Evolutionary conservation across 2,329 filamentous ascomycete species (phyloP).

Genomic region (Emmonsiellopsis sp.): DNA sequence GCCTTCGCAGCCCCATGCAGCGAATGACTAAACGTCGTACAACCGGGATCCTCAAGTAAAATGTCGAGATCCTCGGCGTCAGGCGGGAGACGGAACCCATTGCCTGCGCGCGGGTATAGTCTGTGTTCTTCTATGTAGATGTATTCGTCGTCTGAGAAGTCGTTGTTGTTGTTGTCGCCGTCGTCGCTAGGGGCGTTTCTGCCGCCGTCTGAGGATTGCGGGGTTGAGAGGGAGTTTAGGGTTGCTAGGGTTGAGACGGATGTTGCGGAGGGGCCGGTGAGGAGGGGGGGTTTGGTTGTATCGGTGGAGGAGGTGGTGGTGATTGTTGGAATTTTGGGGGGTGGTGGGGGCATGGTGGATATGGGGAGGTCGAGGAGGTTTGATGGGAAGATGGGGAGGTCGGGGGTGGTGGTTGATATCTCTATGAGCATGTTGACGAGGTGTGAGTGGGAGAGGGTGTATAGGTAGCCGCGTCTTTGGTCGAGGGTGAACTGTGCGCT

Average conservation of each 20-base stretch:
- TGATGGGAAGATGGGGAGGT: conserved; percentile 55
- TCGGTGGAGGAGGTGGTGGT: conserved; percentile 8
- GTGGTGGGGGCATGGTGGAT: conserved; percentile 6
- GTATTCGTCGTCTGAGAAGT: conserved; percentile 30
- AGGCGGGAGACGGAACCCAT: conserved; percentile 50
- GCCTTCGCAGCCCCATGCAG: conserved; percentile 21
- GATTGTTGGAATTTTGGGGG: conserved; percentile 3
- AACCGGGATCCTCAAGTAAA: conserved; percentile 50
- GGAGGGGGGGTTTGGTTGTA: conserved; percentile 3
- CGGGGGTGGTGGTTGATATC: conserved; percentile 52
- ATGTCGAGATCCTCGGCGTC: conserved; percentile 54
- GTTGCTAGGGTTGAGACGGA: conserved; percentile 3
- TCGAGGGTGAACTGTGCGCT: conserved; percentile 21
- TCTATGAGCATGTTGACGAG: conserved; percentile 58
- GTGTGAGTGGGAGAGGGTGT: conserved; percentile 49
- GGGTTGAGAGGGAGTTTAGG: conserved; percentile 1
- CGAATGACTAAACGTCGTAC: conserved; percentile 48
- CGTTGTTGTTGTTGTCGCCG: conserved; percentile 14
- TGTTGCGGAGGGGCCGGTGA: conserved; percentile 7
- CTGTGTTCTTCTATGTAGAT: conserved; percentile 49
- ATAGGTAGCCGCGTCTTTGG: conserved; percentile 56
- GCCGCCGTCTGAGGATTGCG: conserved; percentile 4
- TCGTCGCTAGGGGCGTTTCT: conserved; percentile 5
- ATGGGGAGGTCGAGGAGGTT: conserved; percentile 19
- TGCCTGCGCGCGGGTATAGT: conserved; percentile 54